These are phyloP conservation scores for Blepharisma japonicum DNA, from an alignment of 73 alveolate genomes.

Conservation along the genomic window DNA sequence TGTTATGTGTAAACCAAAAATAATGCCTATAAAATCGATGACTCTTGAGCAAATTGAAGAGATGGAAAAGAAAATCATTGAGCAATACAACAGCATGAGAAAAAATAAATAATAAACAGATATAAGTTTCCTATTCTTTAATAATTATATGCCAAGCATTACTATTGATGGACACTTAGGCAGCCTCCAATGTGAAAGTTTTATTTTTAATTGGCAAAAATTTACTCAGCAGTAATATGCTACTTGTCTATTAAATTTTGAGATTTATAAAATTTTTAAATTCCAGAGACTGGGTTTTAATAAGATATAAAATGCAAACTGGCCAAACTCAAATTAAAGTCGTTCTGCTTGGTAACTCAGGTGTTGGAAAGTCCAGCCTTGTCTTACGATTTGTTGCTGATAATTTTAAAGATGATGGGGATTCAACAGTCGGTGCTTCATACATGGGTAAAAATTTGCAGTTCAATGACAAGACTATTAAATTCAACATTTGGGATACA, in stretches of 20 bases:
- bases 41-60: conserved; percentile 74
- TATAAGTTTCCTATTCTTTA: too few species aligned
- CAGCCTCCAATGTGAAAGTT: too few species aligned
- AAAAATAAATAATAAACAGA: not conserved
- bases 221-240: too few species aligned
- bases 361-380: conserved; percentile 88
- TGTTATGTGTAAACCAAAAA: conserved; percentile 81
- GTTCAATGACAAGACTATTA: conserved; percentile 32
- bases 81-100: not conserved
- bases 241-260: too few species aligned
- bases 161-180: too few species aligned
- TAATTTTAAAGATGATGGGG: conserved; percentile 44
- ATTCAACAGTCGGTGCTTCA: conserved; percentile 78
- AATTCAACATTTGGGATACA: conserved; percentile 81
- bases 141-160: too few species aligned
- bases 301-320: conserved; percentile 26
- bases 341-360: conserved; percentile 85
- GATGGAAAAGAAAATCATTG: conserved; percentile 55
- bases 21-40: conserved; percentile 78
- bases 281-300: too few species aligned
- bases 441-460: conserved; percentile 55
- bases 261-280: too few species aligned
- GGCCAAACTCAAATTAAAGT: conserved; percentile 47
- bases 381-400: conserved; percentile 55
- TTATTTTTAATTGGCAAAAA: too few species aligned